A percentile compares a stretch with the other conserved stretches of the same genome.
These are phyloP conservation scores for Diaporthe caulivora DNA, from an alignment of 2,329 filamentous ascomycete species.

Conservation along the genomic window DNA sequence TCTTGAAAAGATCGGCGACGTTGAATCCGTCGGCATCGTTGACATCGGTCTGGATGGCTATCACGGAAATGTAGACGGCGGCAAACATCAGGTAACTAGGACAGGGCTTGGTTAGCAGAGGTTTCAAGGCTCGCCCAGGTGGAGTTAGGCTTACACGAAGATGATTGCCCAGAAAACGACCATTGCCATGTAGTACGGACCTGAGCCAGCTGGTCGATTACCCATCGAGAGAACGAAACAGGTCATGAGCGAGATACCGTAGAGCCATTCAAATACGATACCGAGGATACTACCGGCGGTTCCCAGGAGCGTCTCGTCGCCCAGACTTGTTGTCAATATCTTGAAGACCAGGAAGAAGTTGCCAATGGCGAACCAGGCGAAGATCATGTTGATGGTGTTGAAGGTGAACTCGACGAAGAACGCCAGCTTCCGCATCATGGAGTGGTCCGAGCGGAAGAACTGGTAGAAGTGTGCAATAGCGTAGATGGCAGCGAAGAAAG, in stretches of 20 bases:
- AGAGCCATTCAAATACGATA: conserved; percentile 95
- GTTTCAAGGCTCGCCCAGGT: background rate
- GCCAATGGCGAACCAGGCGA: conserved; percentile 97
- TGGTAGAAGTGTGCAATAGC: conserved; percentile 95
- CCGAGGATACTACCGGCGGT: conserved; percentile 83
- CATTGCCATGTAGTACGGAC: conserved; percentile 95
- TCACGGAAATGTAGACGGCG: conserved; percentile 92
- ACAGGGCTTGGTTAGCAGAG: conserved; percentile 43
- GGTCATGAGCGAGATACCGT: conserved; percentile 89
- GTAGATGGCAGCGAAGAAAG: conserved; percentile 98
- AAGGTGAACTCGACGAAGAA: conserved; percentile 95
- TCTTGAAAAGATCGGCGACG: conserved; percentile 81
- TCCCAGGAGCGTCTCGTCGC: conserved; percentile 76
- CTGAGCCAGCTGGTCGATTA: conserved; percentile 94
- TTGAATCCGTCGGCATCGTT: conserved; percentile 72
- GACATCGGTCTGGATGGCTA: conserved; percentile 82
- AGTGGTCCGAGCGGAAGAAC: conserved; percentile 94
- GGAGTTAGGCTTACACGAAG: conserved; percentile 76
- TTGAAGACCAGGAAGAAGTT: conserved; percentile 99
- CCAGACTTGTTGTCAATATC: conserved; percentile 90
- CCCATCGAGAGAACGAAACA: conserved; percentile 96
- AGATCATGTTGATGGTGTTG: conserved; percentile 96
- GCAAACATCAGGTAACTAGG: conserved; percentile 90
- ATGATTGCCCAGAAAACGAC: conserved; percentile 98
- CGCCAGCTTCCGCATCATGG: conserved; percentile 85